Conservation (phyloP, 2,329 filamentous ascomycete species). For the Fonsecaea pedrosoi region DNA sequence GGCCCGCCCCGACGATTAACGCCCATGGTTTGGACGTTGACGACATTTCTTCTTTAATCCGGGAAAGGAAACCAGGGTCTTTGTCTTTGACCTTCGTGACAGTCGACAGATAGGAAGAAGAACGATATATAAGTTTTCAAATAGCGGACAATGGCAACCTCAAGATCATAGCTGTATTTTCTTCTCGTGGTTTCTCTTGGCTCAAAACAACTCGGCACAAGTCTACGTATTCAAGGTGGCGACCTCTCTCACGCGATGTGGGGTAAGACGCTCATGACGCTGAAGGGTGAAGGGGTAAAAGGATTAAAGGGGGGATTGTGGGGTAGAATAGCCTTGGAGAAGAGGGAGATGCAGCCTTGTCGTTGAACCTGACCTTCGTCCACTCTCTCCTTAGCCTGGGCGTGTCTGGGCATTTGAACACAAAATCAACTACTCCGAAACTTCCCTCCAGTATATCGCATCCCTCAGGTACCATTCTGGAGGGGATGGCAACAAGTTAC, state of each 20-base stretch:
- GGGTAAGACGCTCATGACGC: background rate
- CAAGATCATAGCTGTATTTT: background rate
- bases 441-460: too few species aligned
- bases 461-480: too few species aligned
- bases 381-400: too few species aligned
- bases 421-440: background rate
- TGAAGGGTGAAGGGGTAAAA: background rate
- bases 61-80: background rate
- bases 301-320: slow-evolving; percentile 1
- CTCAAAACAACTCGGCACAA: background rate
- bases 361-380: too few species aligned
- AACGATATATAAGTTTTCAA: background rate
- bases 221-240: background rate
- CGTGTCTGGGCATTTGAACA: too few species aligned
- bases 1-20: slow-evolving; percentile 46
- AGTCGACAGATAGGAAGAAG: background rate
- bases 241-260: background rate
- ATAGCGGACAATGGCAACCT: background rate
- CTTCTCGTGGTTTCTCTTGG: background rate
- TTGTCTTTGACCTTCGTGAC: background rate
- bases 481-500: background rate
- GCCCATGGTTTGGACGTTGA: slow-evolving; percentile 22
- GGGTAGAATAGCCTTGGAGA: background rate
- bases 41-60: background rate
- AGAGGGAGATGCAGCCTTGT: background rate